phyloP scores from a whole-genome alignment of 2,329 filamentous ascomycete species.

The Fusarium bulbicola region DNA sequence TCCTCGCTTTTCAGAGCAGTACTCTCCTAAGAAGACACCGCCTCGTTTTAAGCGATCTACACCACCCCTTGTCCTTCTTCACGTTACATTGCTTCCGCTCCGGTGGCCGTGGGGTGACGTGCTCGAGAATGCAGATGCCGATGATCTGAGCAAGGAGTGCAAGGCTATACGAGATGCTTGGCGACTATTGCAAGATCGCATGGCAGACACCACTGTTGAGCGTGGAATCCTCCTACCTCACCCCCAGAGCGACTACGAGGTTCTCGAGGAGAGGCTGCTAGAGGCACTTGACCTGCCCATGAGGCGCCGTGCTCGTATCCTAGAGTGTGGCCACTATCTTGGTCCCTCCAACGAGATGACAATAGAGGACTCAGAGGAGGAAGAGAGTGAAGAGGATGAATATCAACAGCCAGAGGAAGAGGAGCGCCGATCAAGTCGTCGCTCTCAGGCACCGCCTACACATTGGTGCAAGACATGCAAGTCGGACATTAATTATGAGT shows the following conservation, averaged over 20 bases:
- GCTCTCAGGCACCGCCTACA: slow-evolving; percentile 45
- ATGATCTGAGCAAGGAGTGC: slow-evolving; percentile 55
- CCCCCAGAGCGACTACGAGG: slow-evolving; percentile 81
- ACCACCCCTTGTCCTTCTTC: slow-evolving; percentile 78
- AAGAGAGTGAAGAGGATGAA: slow-evolving; percentile 59
- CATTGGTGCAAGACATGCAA: slow-evolving; percentile 68
- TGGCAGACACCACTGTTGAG: slow-evolving; percentile 77
- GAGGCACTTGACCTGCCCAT: slow-evolving; percentile 78
- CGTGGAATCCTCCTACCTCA: slow-evolving; percentile 80
- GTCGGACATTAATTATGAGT: slow-evolving; percentile 64
- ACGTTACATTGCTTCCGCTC: slow-evolving; percentile 79
- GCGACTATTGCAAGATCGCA: slow-evolving; percentile 73
- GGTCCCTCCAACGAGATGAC: slow-evolving; percentile 64
- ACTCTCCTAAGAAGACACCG: slow-evolving; percentile 66
- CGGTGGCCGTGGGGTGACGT: slow-evolving; percentile 70
- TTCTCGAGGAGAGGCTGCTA: slow-evolving; percentile 79
- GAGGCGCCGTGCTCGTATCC: slow-evolving; percentile 70
- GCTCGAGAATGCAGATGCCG: slow-evolving; percentile 54
- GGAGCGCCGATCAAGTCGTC: slow-evolving; percentile 35
- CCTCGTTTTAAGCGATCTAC: slow-evolving; percentile 65
- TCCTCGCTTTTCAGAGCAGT: slow-evolving; percentile 60
- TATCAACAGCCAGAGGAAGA: slow-evolving; percentile 47
- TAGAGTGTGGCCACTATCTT: slow-evolving; percentile 81
- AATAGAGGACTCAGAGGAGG: slow-evolving; percentile 54
- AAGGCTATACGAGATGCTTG: slow-evolving; percentile 69